Conservation (phyloP, 495 filamentous ascomycete genomes). For the Pyrenula massariospora region DNA sequence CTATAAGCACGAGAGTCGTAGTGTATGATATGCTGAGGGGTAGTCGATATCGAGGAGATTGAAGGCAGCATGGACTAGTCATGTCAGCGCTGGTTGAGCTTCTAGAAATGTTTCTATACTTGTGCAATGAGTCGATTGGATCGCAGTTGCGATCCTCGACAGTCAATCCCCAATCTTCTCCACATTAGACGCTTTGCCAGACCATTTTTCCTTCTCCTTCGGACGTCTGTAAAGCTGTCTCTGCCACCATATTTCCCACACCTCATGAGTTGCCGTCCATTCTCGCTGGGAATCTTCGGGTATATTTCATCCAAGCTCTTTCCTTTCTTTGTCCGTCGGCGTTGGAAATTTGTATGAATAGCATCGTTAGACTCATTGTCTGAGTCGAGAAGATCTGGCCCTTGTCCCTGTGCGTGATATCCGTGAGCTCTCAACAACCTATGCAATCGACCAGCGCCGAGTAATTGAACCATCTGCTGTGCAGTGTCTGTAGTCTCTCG, state of each 20-base stretch:
- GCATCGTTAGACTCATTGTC: conserved; percentile 28
- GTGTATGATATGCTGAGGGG: conserved; percentile 79
- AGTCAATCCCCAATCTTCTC: conserved; percentile 62
- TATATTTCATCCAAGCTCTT: conserved; percentile 34
- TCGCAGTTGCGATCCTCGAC: conserved; percentile 35
- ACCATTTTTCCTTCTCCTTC: conserved; percentile 42
- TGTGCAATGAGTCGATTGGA: conserved; percentile 55
- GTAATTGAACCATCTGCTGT: conserved; percentile 23
- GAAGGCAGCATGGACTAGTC: conserved; percentile 3
- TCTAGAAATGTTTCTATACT: conserved; percentile 23
- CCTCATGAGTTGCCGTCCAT: conserved; percentile 65
- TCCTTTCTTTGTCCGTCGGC: conserved; percentile 17
- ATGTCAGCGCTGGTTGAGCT: not conserved
- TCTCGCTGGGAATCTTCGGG: conserved; percentile 67
- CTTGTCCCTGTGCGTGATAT: conserved; percentile 8
- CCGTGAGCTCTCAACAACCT: conserved; percentile 19
- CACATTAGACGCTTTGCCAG: conserved; percentile 60
- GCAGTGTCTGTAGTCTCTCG: not conserved
- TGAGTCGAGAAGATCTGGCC: conserved; percentile 22
- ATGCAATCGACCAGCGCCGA: conserved; percentile 23
- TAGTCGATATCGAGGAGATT: conserved; percentile 50
- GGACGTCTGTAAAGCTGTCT: conserved; percentile 34
- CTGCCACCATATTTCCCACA: conserved; percentile 65
- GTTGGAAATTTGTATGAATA: conserved; percentile 5
- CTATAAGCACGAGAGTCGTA: conserved; percentile 80